Conservation (phyloP, 2,329 filamentous ascomycete genomes). For the Ceratocystis diversiconidia region DNA sequence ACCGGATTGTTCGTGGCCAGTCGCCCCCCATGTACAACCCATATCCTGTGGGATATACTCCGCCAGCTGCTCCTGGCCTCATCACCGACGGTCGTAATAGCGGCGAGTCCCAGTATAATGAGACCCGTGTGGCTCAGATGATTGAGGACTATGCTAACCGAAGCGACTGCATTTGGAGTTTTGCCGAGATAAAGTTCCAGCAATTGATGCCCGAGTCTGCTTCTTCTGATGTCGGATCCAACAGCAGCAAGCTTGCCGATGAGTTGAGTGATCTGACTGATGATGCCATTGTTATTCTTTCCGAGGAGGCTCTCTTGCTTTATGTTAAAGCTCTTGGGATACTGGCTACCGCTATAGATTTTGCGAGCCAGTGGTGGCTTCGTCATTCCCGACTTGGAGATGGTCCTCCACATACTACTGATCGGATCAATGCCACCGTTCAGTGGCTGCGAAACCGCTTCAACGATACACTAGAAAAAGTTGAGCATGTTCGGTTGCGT, state of each 20-base stretch:
- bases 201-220: slow-evolving; percentile 73
- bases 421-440: slow-evolving; percentile 80
- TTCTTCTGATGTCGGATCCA: slow-evolving; percentile 23
- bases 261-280: slow-evolving; percentile 55
- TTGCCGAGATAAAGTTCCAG: slow-evolving; percentile 96
- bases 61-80: slow-evolving; percentile 45
- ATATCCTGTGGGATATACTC: slow-evolving; percentile 51
- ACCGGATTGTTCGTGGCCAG: slow-evolving; percentile 43
- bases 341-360: slow-evolving; percentile 87
- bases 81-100: slow-evolving; percentile 51
- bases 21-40: slow-evolving; percentile 69
- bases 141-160: slow-evolving; percentile 87
- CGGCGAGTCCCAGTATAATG: slow-evolving; percentile 54
- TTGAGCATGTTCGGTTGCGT: slow-evolving; percentile 81
- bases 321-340: slow-evolving; percentile 90
- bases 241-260: neutral
- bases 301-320: slow-evolving; percentile 85
- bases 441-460: slow-evolving; percentile 91
- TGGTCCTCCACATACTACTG: slow-evolving; percentile 37
- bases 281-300: slow-evolving; percentile 73
- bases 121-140: slow-evolving; percentile 58
- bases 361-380: slow-evolving; percentile 84
- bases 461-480: slow-evolving; percentile 94
- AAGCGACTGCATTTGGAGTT: slow-evolving; percentile 92
- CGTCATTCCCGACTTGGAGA: slow-evolving; percentile 56